Evolutionary conservation across 306 rosid species (phyloP).

Genomic region (Citrullus mucosospermus): DNA sequence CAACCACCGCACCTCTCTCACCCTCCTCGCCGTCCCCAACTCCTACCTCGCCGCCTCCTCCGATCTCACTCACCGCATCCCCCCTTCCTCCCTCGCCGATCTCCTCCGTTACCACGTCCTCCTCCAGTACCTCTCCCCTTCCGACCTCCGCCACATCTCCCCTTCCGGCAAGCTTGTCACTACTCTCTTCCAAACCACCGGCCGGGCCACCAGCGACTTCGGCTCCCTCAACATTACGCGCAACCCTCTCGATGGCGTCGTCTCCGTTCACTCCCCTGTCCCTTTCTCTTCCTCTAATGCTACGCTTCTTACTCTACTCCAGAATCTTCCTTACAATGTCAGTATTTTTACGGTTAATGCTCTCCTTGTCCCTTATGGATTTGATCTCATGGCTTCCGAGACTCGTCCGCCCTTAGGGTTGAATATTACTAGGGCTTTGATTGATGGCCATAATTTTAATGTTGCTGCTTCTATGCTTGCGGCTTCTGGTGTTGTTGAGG

Average conservation of each 20-base stretch:
- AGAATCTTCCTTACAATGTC: conserved; percentile 79
- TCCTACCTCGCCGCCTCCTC: conserved; percentile 32
- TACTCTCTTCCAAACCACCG: conserved; percentile 88
- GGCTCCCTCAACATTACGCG: conserved; percentile 80
- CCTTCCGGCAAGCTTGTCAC: conserved; percentile 75
- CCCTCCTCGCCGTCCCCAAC: conserved; percentile 89
- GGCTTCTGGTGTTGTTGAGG: conserved; percentile 80
- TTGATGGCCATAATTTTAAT: conserved; percentile 81
- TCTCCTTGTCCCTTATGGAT: conserved; percentile 59
- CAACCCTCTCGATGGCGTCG: conserved; percentile 27
- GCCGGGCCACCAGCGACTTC: conserved; percentile 71
- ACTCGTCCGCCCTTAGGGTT: conserved; percentile 55
- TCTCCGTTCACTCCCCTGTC: conserved; percentile 52
- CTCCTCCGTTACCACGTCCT: conserved; percentile 94
- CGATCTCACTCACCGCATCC: conserved; percentile 44
- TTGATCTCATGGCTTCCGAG: conserved; percentile 89
- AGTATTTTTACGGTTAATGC: conserved; percentile 61
- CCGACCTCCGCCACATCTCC: conserved; percentile 55
- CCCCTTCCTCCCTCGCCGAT: conserved; percentile 52
- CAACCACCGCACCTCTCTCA: conserved; percentile 51
- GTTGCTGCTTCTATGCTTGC: conserved; percentile 82
- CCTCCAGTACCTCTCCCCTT: conserved; percentile 59
- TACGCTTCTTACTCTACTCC: conserved; percentile 39
- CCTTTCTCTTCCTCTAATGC: conserved; percentile 58
- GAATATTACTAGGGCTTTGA: conserved; percentile 61